phyloP scores from a whole-genome alignment of 345 rosid species.

The Euphorbia lathyris region DNA sequence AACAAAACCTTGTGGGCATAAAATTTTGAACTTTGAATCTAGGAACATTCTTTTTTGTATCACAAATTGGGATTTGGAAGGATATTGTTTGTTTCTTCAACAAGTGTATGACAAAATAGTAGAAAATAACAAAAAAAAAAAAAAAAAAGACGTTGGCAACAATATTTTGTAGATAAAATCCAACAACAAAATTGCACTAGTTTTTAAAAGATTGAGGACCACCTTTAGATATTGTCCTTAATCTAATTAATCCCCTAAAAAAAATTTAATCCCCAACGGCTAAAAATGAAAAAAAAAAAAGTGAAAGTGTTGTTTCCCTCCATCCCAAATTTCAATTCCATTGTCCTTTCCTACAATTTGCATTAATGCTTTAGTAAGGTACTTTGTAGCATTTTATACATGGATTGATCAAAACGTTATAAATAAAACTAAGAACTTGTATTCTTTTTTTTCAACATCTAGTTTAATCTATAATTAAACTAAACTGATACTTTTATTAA shows the following conservation, averaged over 20 bases:
- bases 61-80: neutral
- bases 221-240: neutral
- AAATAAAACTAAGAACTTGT: too few relatives aligned
- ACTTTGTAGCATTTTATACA: too few relatives aligned
- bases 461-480: too few relatives aligned
- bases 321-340: conserved; percentile 21
- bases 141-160: neutral
- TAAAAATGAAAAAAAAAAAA: neutral
- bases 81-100: neutral
- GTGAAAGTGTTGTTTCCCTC: conserved; percentile 18
- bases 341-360: neutral
- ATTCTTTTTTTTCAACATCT: too few relatives aligned
- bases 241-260: too few relatives aligned
- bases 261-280: conserved; percentile 38
- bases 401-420: too few relatives aligned
- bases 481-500: too few relatives aligned
- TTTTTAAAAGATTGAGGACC: neutral
- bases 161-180: neutral
- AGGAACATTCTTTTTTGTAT: neutral
- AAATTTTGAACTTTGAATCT: neutral
- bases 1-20: neutral
- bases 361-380: too few relatives aligned
- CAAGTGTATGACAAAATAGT: neutral
- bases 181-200: neutral
- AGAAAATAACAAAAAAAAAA: neutral